Percentiles rank a stretch among this genome's conserved stretches.
Conservation (phyloP, 208 protist genomes). For the Crithidia bombi region DNA sequence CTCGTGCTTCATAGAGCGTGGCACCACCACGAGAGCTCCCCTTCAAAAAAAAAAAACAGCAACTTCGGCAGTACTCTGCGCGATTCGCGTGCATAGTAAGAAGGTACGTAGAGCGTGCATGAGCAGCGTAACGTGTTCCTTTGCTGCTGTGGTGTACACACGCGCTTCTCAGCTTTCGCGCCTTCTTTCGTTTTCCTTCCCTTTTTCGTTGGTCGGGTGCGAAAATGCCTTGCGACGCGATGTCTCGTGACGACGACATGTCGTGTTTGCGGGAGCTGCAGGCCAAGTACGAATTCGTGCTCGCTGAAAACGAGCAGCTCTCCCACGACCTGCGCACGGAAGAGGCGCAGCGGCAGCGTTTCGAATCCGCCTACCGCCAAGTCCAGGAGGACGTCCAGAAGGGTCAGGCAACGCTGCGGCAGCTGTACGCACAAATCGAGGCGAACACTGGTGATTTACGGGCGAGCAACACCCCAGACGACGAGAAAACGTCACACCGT, state of each 20-base stretch:
- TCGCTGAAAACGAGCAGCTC: constrained; percentile 19
- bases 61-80: too few species aligned
- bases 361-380: background rate
- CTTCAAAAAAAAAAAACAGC: too few species aligned
- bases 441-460: background rate
- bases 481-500: background rate
- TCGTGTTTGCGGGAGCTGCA: constrained; percentile 2
- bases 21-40: too few species aligned
- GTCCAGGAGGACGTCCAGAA: constrained; percentile 15
- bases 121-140: too few species aligned
- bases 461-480: background rate
- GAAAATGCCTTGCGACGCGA: background rate
- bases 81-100: too few species aligned
- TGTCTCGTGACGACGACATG: background rate
- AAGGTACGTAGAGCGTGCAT: too few species aligned
- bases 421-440: constrained; percentile 5
- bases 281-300: constrained; percentile 11
- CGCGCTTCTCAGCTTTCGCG: too few species aligned
- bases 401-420: constrained; percentile 2
- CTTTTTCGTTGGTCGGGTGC: background rate
- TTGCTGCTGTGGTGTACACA: too few species aligned
- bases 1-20: too few species aligned
- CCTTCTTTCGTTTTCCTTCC: too few species aligned
- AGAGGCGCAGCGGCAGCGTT: constrained; percentile 3
- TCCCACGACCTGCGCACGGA: constrained; percentile 14